Evolutionary conservation across 1,284 basidiomycete species (phyloP).

Genomic region (Trichosporon sp.): DNA sequence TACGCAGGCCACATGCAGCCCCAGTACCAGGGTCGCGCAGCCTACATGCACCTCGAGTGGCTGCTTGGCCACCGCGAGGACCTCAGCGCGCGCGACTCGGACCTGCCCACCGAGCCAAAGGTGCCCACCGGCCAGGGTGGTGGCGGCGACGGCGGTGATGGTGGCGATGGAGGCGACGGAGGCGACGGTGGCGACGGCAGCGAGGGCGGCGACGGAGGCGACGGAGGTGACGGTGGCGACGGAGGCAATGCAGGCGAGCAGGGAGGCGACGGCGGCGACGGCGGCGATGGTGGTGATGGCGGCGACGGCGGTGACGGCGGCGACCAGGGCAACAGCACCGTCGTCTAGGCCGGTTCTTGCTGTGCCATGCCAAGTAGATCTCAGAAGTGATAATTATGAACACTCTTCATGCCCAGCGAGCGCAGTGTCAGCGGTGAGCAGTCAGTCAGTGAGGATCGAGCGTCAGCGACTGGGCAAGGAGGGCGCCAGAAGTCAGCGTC

Average conservation of each 20-base stretch:
- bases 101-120: background rate
- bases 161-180: background rate
- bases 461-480: too few relatives aligned
- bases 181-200: background rate
- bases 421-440: too few relatives aligned
- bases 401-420: background rate
- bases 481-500: too few relatives aligned
- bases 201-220: background rate
- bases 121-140: too few relatives aligned
- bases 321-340: background rate
- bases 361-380: background rate
- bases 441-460: too few relatives aligned
- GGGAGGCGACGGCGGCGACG: background rate
- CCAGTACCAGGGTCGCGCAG: conserved; percentile 15
- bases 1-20: conserved; percentile 25
- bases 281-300: background rate
- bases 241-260: too few relatives aligned
- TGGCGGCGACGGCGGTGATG: too few relatives aligned
- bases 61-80: conserved; percentile 16
- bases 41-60: conserved; percentile 21
- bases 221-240: background rate
- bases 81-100: background rate
- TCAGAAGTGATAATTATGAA: background rate
- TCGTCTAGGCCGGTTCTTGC: background rate
- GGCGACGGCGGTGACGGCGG: background rate